Percentiles rank a stretch among this genome's conserved stretches.
Evolutionary conservation across 139 green algal species (phyloP).

Genomic region (Picochlorum sp.): DNA sequence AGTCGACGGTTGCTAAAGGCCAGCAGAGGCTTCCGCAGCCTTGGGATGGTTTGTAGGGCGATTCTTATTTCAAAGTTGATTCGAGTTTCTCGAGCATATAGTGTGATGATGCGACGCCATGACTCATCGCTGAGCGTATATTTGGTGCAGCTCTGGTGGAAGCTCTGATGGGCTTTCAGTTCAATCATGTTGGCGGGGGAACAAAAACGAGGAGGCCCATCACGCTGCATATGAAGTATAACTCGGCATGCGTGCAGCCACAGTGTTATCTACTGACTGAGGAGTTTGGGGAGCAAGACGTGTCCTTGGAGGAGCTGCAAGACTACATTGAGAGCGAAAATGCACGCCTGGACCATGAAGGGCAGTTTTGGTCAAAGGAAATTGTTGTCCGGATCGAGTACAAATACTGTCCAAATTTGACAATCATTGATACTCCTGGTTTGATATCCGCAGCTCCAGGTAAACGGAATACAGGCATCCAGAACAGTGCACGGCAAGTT

Average conservation of each 20-base stretch:
- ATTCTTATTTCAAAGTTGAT: no score
- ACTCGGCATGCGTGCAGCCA: constrained; percentile 59
- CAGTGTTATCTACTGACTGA: constrained; percentile 82
- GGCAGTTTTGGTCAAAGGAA: constrained; percentile 85
- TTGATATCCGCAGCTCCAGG: constrained; percentile 88
- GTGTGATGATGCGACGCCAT: no score
- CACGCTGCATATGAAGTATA: constrained; percentile 96
- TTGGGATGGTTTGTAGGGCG: no score
- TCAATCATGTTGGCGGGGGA: constrained; percentile 93
- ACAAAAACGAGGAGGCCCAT: constrained; percentile 94
- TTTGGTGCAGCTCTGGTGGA: constrained; percentile 73
- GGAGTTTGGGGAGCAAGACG: constrained; percentile 68
- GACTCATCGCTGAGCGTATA: background rate
- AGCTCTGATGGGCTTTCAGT: constrained; percentile 95
- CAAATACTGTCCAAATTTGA: constrained; percentile 93
- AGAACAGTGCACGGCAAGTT: constrained; percentile 54
- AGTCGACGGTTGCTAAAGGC: no score
- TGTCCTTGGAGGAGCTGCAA: constrained; percentile 79
- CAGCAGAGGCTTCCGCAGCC: no score
- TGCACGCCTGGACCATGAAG: constrained; percentile 66
- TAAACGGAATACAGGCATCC: constrained; percentile 55
- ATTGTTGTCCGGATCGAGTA: constrained; percentile 92
- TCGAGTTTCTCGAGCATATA: no score
- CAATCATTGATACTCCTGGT: constrained; percentile 94
- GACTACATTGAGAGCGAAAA: constrained; percentile 90